Evolutionary conservation across 2,329 filamentous ascomycete genomes (phyloP).

Genomic region (Diaporthe caulivora): DNA sequence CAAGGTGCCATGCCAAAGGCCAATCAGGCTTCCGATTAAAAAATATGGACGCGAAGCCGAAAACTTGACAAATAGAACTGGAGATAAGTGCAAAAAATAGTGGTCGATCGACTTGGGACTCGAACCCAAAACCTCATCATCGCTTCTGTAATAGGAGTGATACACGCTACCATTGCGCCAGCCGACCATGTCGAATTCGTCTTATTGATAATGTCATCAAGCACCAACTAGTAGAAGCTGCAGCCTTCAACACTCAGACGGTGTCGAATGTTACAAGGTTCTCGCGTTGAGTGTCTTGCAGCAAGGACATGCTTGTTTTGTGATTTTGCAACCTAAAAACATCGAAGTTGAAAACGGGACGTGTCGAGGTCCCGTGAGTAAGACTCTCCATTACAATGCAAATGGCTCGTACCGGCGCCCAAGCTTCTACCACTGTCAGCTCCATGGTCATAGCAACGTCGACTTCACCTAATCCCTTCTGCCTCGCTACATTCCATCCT

Average conservation of each 20-base stretch:
- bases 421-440: neutral
- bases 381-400: neutral
- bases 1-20: too few species aligned
- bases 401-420: neutral
- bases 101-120: conserved; percentile 30
- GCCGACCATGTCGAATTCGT: neutral
- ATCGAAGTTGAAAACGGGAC: neutral
- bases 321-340: too few species aligned
- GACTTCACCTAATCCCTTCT: neutral
- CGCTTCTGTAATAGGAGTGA: conserved; percentile 23
- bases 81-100: neutral
- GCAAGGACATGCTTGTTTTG: too few species aligned
- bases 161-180: conserved; percentile 33
- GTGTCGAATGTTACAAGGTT: too few species aligned
- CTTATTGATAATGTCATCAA: too few species aligned
- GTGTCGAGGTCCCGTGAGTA: neutral
- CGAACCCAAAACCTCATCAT: conserved; percentile 33
- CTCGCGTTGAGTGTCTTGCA: too few species aligned
- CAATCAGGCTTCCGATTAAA: too few species aligned
- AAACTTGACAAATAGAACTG: too few species aligned
- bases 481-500: conserved; percentile 54
- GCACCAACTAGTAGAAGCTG: too few species aligned
- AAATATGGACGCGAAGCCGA: too few species aligned
- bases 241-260: neutral
- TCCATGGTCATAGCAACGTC: neutral